Evolutionary conservation across 78 protist species (phyloP), one percentile per base, ranked within the genome.

Genomic region (Dictyostelium brefeldianum): DNA sequence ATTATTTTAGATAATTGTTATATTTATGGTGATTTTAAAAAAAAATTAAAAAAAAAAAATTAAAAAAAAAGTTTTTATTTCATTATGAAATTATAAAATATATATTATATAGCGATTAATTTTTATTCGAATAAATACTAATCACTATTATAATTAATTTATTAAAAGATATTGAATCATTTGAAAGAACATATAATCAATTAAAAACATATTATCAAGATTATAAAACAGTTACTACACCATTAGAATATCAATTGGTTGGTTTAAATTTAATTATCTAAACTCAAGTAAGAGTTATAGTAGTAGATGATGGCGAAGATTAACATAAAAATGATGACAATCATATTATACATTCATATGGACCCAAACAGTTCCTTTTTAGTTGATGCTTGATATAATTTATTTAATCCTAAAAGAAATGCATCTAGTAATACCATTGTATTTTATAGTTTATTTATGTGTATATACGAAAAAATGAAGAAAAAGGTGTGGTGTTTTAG

Each of bases 181-280:
- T 91, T 71, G 95, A 78, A 18, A 80, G 95, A 91, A 69, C 41
- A 43, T 91, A 50, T 43, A 36, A 89, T n/a, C 95, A 91, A 54
- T 81, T 91, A 36, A 81, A 70, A 50, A 17, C 87, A 29, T 91
- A 81, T 64, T 91, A 91, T 67, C 51, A 77, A 12, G 95, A 91
- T 41, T 80, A 81, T 43, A 80, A 83, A 48, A 56, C 78, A n/a
- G 62, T 70, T 47, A 54, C 81, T 29, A 57, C 78, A 81, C 83
- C 89, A 91, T 14, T 56, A 29, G 89, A 91, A 74, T 81, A 81
- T 43, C 74, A 54, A 53, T 73, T 91, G 41, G 57, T 91, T 79
- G 95, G 95, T 71, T 57, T 91, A n/a, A 47, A 91, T 51, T 56
- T 91, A 56, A 77, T 91, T n/a, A n/a, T n/a, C n/a, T n/a, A n/a